A percentile compares a stretch with the other conserved stretches of the same genome.
phyloP scores from a whole-genome alignment of 2,329 filamentous ascomycete species.

The Ophiostoma populinum region DNA sequence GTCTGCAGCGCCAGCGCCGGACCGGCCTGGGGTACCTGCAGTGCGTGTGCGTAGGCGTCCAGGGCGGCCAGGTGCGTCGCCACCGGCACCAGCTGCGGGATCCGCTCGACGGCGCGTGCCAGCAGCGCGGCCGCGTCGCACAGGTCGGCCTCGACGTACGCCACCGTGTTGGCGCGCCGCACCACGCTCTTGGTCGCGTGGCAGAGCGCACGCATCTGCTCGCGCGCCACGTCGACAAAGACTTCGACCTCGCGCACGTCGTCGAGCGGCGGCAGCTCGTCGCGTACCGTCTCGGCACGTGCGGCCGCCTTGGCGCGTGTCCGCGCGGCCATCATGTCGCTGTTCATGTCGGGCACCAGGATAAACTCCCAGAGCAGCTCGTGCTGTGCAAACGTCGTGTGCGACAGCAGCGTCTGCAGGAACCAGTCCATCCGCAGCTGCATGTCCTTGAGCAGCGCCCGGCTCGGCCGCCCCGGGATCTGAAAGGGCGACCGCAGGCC shows the following conservation, averaged over 20 bases:
- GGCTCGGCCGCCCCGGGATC: slow-evolving; percentile 78
- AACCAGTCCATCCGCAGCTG: slow-evolving; percentile 79
- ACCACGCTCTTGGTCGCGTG: slow-evolving; percentile 69
- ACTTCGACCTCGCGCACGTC: slow-evolving; percentile 80
- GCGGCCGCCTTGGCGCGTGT: slow-evolving; percentile 75
- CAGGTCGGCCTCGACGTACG: slow-evolving; percentile 33
- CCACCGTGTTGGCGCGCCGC: slow-evolving; percentile 55
- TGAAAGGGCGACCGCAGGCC: slow-evolving; percentile 78
- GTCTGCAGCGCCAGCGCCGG: slow-evolving; percentile 60
- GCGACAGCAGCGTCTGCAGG: slow-evolving; percentile 66
- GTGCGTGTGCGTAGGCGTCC: slow-evolving; percentile 49
- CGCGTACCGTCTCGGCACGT: slow-evolving; percentile 65
- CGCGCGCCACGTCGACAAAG: slow-evolving; percentile 78
- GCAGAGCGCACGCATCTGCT: slow-evolving; percentile 74
- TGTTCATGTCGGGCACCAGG: slow-evolving; percentile 81
- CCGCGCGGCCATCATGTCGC: slow-evolving; percentile 76
- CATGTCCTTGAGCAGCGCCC: slow-evolving; percentile 71
- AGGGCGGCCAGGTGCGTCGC: slow-evolving; percentile 50
- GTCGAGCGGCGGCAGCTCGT: slow-evolving; percentile 73
- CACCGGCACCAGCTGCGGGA: slow-evolving; percentile 47
- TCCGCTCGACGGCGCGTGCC: slow-evolving; percentile 27
- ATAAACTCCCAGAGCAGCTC: slow-evolving; percentile 99
- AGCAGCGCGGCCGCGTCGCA: slow-evolving; percentile 43
- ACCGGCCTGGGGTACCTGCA: slow-evolving; percentile 51
- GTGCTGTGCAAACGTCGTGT: slow-evolving; percentile 87